Percentiles rank a stretch among this genome's conserved stretches.
Evolutionary conservation across 345 rosid genomes (phyloP).

Genomic region (Pelargonium nanum): DNA sequence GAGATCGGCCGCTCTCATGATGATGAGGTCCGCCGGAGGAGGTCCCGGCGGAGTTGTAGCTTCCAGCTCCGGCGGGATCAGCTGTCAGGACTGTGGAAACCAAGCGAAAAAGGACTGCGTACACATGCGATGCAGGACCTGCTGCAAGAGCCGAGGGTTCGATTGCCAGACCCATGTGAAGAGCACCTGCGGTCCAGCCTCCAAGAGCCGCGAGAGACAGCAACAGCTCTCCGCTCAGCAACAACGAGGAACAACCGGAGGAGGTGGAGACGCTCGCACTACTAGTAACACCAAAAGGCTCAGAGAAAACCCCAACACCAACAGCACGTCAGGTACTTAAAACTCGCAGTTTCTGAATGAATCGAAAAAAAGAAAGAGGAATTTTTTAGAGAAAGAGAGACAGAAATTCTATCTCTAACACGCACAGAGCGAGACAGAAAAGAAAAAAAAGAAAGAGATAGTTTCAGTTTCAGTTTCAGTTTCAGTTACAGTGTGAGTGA

Average conservation of each 20-base stretch:
- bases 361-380: no score
- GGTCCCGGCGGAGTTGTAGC: not conserved
- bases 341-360: no score
- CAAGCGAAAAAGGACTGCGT: conserved; percentile 40
- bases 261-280: conserved; percentile 6
- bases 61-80: conserved; percentile 12
- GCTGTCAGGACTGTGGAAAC: conserved; percentile 46
- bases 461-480: not conserved
- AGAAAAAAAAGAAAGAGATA: not conserved
- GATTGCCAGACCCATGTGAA: conserved; percentile 40
- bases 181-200: conserved; percentile 52
- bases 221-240: conserved; percentile 21
- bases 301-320: not conserved
- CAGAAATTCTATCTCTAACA: no score
- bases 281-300: no score
- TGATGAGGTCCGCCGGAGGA: conserved; percentile 9
- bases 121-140: conserved; percentile 37
- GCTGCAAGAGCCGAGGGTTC: conserved; percentile 48
- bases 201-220: conserved; percentile 39
- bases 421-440: not conserved
- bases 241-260: conserved; percentile 1
- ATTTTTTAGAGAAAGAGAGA: no score
- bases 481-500: not conserved
- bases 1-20: no score
- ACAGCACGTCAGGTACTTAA: no score